These are phyloP conservation scores for Trichoderma asperelloides DNA, from an alignment of 495 filamentous ascomycete genomes.

Conservation along the genomic window DNA sequence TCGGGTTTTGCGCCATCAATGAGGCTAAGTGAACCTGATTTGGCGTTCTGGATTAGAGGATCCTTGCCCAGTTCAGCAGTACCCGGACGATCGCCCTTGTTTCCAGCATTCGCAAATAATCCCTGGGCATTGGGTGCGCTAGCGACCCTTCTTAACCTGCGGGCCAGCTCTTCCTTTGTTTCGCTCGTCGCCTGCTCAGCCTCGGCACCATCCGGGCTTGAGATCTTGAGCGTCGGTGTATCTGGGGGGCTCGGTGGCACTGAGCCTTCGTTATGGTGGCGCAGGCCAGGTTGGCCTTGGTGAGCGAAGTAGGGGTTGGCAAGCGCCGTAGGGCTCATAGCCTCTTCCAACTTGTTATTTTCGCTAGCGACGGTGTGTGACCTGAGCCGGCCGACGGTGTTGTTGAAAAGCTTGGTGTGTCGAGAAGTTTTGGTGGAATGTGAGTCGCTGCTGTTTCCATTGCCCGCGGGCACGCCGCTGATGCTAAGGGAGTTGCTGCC, in stretches of 20 bases:
- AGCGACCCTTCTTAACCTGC: slow-evolving; percentile 86
- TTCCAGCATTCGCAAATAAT: slow-evolving; percentile 53
- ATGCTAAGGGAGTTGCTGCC: slow-evolving; percentile 30
- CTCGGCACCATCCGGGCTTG: slow-evolving; percentile 41
- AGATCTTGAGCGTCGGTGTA: slow-evolving; percentile 68
- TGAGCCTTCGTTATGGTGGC: slow-evolving; percentile 90
- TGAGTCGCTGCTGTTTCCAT: slow-evolving; percentile 28
- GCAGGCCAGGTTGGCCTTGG: slow-evolving; percentile 83
- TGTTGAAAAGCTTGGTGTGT: slow-evolving; percentile 69
- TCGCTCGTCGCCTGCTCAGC: slow-evolving; percentile 64
- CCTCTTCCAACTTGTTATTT: slow-evolving; percentile 80
- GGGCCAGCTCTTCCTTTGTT: slow-evolving; percentile 86
- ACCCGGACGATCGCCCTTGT: slow-evolving; percentile 60
- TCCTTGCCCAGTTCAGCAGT: slow-evolving; percentile 77
- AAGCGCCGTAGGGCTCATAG: slow-evolving; percentile 82
- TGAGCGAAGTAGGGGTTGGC: slow-evolving; percentile 97
- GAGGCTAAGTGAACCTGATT: slow-evolving; percentile 48
- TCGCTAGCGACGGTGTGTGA: slow-evolving; percentile 91
- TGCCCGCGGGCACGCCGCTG: slow-evolving; percentile 34
- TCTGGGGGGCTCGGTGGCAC: slow-evolving; percentile 96
- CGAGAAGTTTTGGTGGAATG: slow-evolving; percentile 52
- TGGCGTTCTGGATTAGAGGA: slow-evolving; percentile 51
- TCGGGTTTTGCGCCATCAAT: slow-evolving; percentile 28
- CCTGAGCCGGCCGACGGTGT: slow-evolving; percentile 62
- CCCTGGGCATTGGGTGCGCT: slow-evolving; percentile 97